Evolutionary conservation across 768 basidiomycete genomes (phyloP).

Genomic region (Sutorius australiensis): DNA sequence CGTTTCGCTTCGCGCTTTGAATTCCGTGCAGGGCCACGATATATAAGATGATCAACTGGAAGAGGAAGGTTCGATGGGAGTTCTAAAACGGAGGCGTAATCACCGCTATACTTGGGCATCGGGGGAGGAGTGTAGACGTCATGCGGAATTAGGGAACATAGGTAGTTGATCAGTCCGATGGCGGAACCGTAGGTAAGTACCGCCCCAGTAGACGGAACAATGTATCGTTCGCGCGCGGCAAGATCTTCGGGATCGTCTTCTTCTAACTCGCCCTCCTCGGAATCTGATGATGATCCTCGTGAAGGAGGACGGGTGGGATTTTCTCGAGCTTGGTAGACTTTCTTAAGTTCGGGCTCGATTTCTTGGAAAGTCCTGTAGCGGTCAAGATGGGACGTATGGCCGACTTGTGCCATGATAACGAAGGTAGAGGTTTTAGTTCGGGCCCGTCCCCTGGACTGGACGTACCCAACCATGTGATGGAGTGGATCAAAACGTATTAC

Average conservation of each 20-base stretch:
- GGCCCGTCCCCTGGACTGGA: constrained; percentile 87
- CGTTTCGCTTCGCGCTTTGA: constrained; percentile 83
- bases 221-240: constrained; percentile 65
- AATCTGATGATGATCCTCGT: constrained; percentile 25
- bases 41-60: constrained; percentile 48
- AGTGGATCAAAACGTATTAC: constrained; percentile 83
- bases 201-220: constrained; percentile 69
- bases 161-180: constrained; percentile 62
- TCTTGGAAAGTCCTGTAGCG: constrained; percentile 57
- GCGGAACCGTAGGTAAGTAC: constrained; percentile 76
- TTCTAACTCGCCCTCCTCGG: constrained; percentile 37
- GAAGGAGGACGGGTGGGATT: constrained; percentile 30
- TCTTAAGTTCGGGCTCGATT: constrained; percentile 62
- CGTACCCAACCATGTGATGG: constrained; percentile 80
- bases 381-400: constrained; percentile 49
- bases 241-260: constrained; percentile 55
- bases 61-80: constrained; percentile 70
- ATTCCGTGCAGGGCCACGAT: constrained; percentile 53
- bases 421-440: constrained; percentile 73
- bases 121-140: constrained; percentile 64
- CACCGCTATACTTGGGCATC: constrained; percentile 58
- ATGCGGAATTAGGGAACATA: constrained; percentile 74
- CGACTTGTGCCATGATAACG: constrained; percentile 73
- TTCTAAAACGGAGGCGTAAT: constrained; percentile 53
- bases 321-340: constrained; percentile 54